Conservation (phyloP, 1,139 yeast species). For the Scheffersomyces segobiensis region DNA sequence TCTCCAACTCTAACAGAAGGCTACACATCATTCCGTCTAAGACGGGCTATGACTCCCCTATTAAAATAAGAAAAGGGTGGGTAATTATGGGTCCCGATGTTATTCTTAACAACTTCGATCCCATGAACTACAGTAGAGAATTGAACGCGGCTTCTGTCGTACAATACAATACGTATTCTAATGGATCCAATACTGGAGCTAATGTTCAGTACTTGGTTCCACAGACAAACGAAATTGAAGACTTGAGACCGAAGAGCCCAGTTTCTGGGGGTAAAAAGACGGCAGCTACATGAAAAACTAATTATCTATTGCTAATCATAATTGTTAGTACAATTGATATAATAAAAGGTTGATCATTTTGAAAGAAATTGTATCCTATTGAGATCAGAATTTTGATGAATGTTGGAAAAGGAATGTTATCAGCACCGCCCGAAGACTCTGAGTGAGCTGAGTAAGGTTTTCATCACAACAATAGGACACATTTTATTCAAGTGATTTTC, state of each 20-base stretch:
- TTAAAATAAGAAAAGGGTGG: conserved; percentile 84
- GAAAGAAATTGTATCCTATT: conserved; percentile 1
- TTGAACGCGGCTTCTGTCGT: conserved; percentile 33
- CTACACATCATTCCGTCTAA: conserved; percentile 79
- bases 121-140: conserved; percentile 33
- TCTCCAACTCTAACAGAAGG: conserved; percentile 77
- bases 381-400: conserved; percentile 36
- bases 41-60: conserved; percentile 62
- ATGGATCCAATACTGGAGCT: conserved; percentile 14
- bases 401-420: conserved; percentile 47
- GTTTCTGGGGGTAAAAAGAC: conserved; percentile 12
- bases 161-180: conserved; percentile 23
- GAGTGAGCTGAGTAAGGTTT: conserved; percentile 59
- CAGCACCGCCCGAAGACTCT: conserved; percentile 50
- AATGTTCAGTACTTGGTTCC: conserved; percentile 53
- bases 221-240: conserved; percentile 70
- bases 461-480: conserved; percentile 38
- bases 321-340: conserved; percentile 6
- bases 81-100: conserved; percentile 86
- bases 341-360: neutral
- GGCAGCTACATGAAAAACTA: neutral
- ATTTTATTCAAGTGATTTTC: neutral
- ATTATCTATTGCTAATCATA: neutral
- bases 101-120: conserved; percentile 64
- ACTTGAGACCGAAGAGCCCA: conserved; percentile 82